These are phyloP conservation scores for Aspergillus ellipticus DNA, from an alignment of 495 filamentous ascomycete species.

Conservation along the genomic window DNA sequence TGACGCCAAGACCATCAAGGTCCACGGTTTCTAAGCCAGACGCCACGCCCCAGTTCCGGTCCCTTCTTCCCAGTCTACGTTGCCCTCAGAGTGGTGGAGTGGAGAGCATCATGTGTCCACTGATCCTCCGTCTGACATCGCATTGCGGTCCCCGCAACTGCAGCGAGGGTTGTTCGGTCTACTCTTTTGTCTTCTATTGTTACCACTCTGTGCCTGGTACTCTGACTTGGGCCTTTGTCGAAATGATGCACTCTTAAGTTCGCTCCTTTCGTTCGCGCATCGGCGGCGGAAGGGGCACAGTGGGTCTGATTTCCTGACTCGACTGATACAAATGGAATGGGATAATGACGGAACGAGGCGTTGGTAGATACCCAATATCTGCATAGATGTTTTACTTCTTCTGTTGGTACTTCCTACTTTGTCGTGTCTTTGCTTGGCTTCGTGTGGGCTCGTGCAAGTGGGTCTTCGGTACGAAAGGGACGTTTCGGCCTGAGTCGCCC, in stretches of 20 bases:
- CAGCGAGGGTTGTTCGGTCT: constrained; percentile 16
- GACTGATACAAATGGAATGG: constrained; percentile 35
- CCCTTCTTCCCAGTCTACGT: constrained; percentile 42
- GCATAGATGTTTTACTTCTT: constrained; percentile 36
- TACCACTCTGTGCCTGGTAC: constrained; percentile 30
- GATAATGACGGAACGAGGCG: constrained; percentile 48
- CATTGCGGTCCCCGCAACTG: constrained; percentile 18
- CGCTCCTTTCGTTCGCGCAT: constrained; percentile 16
- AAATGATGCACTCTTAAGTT: constrained; percentile 27
- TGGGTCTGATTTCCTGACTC: constrained; percentile 20
- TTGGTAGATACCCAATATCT: constrained; percentile 50
- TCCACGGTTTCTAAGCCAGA: constrained; percentile 56
- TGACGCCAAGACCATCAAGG: constrained; percentile 96
- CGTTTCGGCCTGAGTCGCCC: constrained; percentile 12
- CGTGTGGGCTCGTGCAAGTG: constrained; percentile 1
- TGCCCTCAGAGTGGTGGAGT: constrained; percentile 37
- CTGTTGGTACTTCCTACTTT: constrained; percentile 28
- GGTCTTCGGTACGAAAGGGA: constrained; percentile 17
- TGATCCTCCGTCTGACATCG: constrained; percentile 22
- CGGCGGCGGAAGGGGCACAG: constrained; percentile 22
- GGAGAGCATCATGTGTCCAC: constrained; percentile 29
- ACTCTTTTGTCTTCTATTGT: constrained; percentile 23
- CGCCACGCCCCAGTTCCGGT: constrained; percentile 41
- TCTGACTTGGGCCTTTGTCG: constrained; percentile 36
- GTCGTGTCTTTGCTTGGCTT: constrained; percentile 26